Base-by-base conservation (phyloP, 2,329 filamentous ascomycete genomes). In the Colletotrichum navitas region DNA sequence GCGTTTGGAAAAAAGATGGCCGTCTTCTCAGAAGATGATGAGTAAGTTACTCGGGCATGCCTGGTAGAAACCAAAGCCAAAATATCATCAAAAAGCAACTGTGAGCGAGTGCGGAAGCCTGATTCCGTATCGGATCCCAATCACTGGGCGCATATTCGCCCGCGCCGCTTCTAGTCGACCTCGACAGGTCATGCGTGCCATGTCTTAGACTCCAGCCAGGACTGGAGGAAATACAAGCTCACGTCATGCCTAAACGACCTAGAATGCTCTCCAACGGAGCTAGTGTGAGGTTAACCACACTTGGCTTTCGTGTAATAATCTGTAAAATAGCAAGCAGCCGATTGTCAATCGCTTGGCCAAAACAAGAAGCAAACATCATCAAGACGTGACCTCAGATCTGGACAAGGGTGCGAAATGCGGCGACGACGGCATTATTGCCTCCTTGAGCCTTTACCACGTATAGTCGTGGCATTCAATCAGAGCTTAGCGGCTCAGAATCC, bases 1-100 rank as follows among this genome's bases (percentile, higher is more conserved):
- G 80, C 83, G 8, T 86, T 83, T 75, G 86, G 85, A 45, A 85
- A 79, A 79, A 81, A 80, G 72, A 81, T 87, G 74, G 72, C 73
- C 47, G 67, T 73, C 47, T 66, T 62, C 11, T 55, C 61, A 43
- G 61, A 51, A 36, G 58, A 66, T 32, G 65, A 71, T 24, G 66
- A 64, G 43, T 72, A 54, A 49, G 18, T 21, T 26, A 36, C 58
- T 32, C 5, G 24, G 52, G 16, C 49, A 39, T 16, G 21, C 29
- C 32, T 21, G 41, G 52, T 12, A 54, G 26, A 24, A 12, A 39
- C 39, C 16, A 18, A 34, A 14, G 36, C 7, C 7, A 60, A 41
- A 36, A 24, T 3, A 26, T 7, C 11, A n/a, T 51, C 14, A 16
- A n/a, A 69, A 41, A 24, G 45, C 21, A 39, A 26, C 32, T 21